Evolutionary conservation across 345 rosid species (phyloP), one percentile per base, ranked within the genome.

Genomic region (Acer saccharum): DNA sequence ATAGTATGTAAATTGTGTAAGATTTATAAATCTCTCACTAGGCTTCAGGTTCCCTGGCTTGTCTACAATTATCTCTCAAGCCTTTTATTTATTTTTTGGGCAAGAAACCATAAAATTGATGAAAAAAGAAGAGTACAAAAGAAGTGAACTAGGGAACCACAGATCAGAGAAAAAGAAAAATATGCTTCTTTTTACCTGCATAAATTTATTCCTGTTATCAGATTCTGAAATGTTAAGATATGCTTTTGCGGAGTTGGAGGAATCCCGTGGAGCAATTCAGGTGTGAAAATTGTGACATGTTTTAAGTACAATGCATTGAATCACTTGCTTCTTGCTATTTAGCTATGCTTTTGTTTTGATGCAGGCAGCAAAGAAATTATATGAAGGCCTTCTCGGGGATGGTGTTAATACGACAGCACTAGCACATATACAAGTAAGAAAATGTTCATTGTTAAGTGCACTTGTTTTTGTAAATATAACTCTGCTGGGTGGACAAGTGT

Each of bases 181-280:
- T 58, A 58, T 60, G 64, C 64, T 20, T 60, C 27, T 60, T 60
- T 60, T 60, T 60, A 57, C 62, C 23, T 57, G 25, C 64, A 18
- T 83, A 50, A 69, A 44, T 76, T 43, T 27, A 76, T 58, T 7
- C 71, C 71, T 35, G 23, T 52, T 54, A 61, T 66, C 89, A 95
- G 98, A 90, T 79, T 95, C 97, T 66, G 97, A 91, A 77, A 85
- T 89, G 92, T 86, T 93, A 61, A 90, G 91, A 86, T 95, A 92
- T 91, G 99, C 98, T 75, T 93, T 89, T 84, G 97, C 97, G 1
- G 98, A 95, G 87, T 79, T 92, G 83, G 98, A 95, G 88, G 99
- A 93, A 88, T 89, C 98, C 76, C 93, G 88, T 71, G 98, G 99
- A 78, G 94, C 96, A 76, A 83, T 90, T 48, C 92, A 83, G 89